These are phyloP conservation scores for Diaporthe caulivora DNA, from an alignment of 2,329 filamentous ascomycete genomes.

Conservation along the genomic window DNA sequence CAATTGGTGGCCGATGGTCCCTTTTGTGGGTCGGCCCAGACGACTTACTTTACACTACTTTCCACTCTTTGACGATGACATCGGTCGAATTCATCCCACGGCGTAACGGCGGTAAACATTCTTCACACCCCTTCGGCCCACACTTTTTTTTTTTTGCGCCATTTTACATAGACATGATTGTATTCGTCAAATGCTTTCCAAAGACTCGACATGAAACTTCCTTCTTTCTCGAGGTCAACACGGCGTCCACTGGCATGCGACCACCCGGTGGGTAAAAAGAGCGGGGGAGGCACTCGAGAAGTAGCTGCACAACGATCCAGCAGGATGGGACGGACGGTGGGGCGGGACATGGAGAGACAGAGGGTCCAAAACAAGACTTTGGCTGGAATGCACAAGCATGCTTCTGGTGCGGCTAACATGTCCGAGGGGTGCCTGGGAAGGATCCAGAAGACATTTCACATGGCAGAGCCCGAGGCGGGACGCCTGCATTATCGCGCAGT, in stretches of 20 bases:
- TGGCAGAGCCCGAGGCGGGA: constrained; percentile 2
- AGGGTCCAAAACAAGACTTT: neutral
- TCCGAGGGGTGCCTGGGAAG: neutral
- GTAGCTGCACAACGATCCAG: constrained; percentile 20
- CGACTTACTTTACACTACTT: neutral
- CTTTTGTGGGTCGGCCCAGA: constrained; percentile 27
- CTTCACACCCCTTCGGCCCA: neutral
- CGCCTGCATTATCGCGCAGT: constrained; percentile 30
- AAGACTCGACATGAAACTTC: neutral
- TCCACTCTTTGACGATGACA: constrained; percentile 16
- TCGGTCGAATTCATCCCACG: constrained; percentile 13
- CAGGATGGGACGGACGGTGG: constrained; percentile 19
- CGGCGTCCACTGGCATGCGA: constrained; percentile 10
- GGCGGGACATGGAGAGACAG: neutral
- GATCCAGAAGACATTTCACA: neutral
- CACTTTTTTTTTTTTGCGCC: constrained; percentile 3
- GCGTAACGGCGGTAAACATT: constrained; percentile 19
- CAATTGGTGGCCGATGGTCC: constrained; percentile 13
- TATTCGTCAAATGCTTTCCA: neutral
- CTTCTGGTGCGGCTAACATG: constrained; percentile 9
- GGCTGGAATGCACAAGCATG: constrained; percentile 24
- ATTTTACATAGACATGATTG: constrained; percentile 10
- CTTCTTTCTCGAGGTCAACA: neutral
- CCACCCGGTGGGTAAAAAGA: neutral
- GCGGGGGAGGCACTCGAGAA: neutral